Evolutionary conservation across 495 filamentous ascomycete genomes (phyloP), one percentile per base, ranked within the genome.

Genomic region (Penicillium bialowiezense): DNA sequence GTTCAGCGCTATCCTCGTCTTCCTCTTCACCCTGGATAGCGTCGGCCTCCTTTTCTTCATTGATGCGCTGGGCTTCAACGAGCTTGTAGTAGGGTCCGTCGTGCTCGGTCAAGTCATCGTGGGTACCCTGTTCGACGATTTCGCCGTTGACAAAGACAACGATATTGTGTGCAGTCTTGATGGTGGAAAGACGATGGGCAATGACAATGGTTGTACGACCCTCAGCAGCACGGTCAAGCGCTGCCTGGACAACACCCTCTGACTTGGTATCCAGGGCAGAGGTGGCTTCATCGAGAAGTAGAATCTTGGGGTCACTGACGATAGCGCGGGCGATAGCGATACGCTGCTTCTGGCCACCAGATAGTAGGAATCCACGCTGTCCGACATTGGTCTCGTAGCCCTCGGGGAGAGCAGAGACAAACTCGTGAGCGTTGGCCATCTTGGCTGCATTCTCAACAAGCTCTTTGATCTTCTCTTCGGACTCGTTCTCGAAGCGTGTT

Each of bases 191-290:
- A 42, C 93, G 83, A 66, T 98, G 93, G 20, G 93, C 95, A 60
- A 98, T 97, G 8, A 92, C 86, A 60, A 97, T 95, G 9, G 93
- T 97, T 1, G 93, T 98, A 20, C 93, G 82, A n/a, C 92, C 93
- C 54, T 87, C 78, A 10, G 91, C 81, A 31, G 90, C 93, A 38
- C 79, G 85, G 56, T 97, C 91, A 17, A 98, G 77, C 14, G 93
- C 93, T 33, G 88, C 88, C 69, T 98, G 93, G 0, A 98, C 93
- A 5, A 96, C 88, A 26, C 89, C 90, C 70, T 98, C 93, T 12
- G 89, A 91, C 61, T 91, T 93, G 40, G 93, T 96, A 65, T 98
- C 93, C n/a, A 98, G 76, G 2, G 91, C 91, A 23, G 86, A 89
- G 1, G 93, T 98, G 17, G 93, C 93, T 68, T 98, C 93, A 59